Base-by-base conservation (phyloP, 176 grass and related monocot genomes). In the Rhynchospora breviuscula region DNA sequence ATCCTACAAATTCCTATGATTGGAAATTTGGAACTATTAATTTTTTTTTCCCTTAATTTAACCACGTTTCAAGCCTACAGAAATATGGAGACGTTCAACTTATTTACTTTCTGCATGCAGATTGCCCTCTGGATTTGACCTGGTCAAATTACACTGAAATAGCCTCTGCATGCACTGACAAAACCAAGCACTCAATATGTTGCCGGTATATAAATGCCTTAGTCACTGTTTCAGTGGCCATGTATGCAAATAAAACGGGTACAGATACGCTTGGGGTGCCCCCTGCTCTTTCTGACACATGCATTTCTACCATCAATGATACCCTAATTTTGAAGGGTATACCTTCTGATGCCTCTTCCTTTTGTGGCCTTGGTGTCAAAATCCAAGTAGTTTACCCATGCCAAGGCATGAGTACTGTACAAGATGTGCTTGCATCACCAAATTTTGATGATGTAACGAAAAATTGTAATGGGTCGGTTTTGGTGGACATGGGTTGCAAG, bases 141-240 rank as follows among this genome's bases (percentile, higher is more conserved):
- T 98, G 95, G 95, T 88, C 87, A 18, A 94, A 94, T 83, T 98
- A 91, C 0, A 43, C n/a, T 8, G 11, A 83, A 85, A 89, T 94
- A 84, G 88, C 90, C 40, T 94, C 90, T 4, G 63, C 90, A 53
- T 98, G 95, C 85, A 91, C 87, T 33, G 89, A 98, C 73, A 80
- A 93, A 86, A 90, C 72, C 82, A 87, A 76, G 13, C 86, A 85
- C 84, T 86, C 90, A 44, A 88, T 84, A 67, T 98, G 95, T 83
- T 98, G 95, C 89, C 95, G 95, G 40, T 98, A 94, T 56, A 91
- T 98, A 62, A 98, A 98, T 80, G 95, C 95, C 15, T 62, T 93
- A 68, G 63, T 94, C 7, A 84, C 92, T 1, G 89, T 98, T 63
- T 98, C 95, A 25, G 92, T 93, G 46, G 87, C 95, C 57, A 79